phyloP scores from a whole-genome alignment of 176 grass and related monocot species.

The Puccinellia tenuiflora region DNA sequence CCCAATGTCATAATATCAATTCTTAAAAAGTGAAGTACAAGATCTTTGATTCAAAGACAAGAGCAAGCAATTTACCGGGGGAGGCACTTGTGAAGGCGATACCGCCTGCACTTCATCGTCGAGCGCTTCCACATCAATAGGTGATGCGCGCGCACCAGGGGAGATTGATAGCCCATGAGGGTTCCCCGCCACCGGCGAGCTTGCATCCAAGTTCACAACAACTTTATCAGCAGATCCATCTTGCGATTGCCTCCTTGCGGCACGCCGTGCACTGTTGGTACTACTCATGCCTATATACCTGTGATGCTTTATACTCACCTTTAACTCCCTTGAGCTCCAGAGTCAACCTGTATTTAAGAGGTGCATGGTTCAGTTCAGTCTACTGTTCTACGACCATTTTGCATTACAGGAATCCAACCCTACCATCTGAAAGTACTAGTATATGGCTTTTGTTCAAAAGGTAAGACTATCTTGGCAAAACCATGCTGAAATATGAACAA shows the following conservation, averaged over 20 bases:
- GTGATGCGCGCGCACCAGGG: constrained; percentile 16
- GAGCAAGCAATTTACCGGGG: background rate
- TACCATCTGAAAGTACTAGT: background rate
- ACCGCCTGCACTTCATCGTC: constrained; percentile 46
- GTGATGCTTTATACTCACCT: background rate
- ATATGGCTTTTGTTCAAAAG: background rate
- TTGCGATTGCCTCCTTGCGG: constrained; percentile 8
- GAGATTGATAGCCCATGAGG: background rate
- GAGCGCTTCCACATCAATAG: constrained; percentile 38
- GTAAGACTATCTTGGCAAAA: background rate
- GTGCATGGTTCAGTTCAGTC: background rate
- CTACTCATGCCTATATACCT: constrained; percentile 28
- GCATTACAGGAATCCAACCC: background rate
- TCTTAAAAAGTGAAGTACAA: background rate
- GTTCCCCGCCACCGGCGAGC: background rate
- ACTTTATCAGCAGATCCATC: constrained; percentile 32
- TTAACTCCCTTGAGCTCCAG: background rate
- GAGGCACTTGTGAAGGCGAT: constrained; percentile 34
- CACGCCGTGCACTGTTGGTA: background rate
- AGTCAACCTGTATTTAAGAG: constrained; percentile 26
- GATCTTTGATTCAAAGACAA: background rate
- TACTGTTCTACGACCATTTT: background rate
- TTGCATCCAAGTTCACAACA: constrained; percentile 30
- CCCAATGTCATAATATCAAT: background rate
- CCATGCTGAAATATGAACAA: background rate